Conservation (phyloP, 805 yeast genomes). For the Kazachstania viticola region DNA sequence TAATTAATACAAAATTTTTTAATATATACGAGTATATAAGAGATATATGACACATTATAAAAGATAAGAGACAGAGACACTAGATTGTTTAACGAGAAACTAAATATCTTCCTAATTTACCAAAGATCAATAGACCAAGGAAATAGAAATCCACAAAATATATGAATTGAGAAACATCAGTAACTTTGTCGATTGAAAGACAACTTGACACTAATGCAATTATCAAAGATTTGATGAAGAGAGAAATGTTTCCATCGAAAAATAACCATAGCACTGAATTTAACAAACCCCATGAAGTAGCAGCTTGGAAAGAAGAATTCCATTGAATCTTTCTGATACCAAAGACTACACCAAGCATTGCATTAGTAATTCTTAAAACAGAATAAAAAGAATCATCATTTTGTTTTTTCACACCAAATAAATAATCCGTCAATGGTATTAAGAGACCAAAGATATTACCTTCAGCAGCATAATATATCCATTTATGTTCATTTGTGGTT, state of each 20-base stretch:
- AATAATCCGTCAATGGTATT: slow-evolving; percentile 33
- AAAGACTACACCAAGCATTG: slow-evolving; percentile 59
- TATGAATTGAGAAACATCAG: slow-evolving; percentile 10
- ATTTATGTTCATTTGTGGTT: slow-evolving; percentile 12
- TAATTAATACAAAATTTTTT: too few species aligned
- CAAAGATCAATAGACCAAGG: slow-evolving; percentile 53
- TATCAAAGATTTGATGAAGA: slow-evolving; percentile 39
- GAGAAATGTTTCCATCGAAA: slow-evolving; percentile 50
- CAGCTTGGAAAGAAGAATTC: slow-evolving; percentile 54
- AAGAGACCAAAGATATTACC: slow-evolving; percentile 49
- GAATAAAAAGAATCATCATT: slow-evolving; percentile 4
- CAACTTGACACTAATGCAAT: slow-evolving; percentile 12
- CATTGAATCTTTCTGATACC: slow-evolving; percentile 62
- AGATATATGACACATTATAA: too few species aligned
- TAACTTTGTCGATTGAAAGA: slow-evolving; percentile 17
- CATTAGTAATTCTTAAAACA: slow-evolving; percentile 29
- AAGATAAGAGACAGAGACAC: too few species aligned
- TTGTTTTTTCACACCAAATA: slow-evolving; percentile 8
- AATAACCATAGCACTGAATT: slow-evolving; percentile 59
- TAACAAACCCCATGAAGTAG: slow-evolving; percentile 48
- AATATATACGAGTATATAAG: too few species aligned
- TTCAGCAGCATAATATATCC: slow-evolving; percentile 32
- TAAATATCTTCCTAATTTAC: slow-evolving; percentile 53
- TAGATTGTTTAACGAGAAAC: slow-evolving; percentile 14
- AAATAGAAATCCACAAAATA: slow-evolving; percentile 43